Conservation (phyloP, 192 early-diverging fungal genomes). For the Piromyces sp. region DNA sequence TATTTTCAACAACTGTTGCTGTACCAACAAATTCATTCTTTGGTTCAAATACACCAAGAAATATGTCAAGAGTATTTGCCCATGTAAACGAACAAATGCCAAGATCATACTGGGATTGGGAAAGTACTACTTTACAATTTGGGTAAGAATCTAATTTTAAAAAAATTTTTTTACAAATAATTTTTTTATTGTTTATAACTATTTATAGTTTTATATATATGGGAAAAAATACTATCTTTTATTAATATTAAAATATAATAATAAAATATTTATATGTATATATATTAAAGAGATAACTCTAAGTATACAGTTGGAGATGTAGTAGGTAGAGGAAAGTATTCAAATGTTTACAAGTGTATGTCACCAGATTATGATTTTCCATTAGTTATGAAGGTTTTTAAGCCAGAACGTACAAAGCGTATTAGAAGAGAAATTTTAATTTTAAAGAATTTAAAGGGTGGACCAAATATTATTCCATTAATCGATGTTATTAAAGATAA, state of each 20-base stretch:
- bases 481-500: slow-evolving; percentile 1
- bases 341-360: background rate
- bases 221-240: too few species aligned
- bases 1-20: background rate
- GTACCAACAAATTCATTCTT: background rate
- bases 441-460: slow-evolving; percentile 13
- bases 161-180: too few species aligned
- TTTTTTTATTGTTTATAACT: too few species aligned
- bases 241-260: too few species aligned
- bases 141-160: slow-evolving; percentile 58
- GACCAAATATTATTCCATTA: slow-evolving; percentile 18
- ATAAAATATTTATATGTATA: too few species aligned
- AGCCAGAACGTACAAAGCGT: slow-evolving; percentile 9
- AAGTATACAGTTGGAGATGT: background rate
- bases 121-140: slow-evolving; percentile 79
- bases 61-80: slow-evolving; percentile 50
- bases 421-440: slow-evolving; percentile 20
- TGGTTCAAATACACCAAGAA: background rate
- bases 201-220: too few species aligned
- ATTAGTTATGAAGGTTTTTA: slow-evolving; percentile 12
- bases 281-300: background rate
- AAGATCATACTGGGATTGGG: slow-evolving; percentile 89
- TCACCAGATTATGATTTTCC: background rate
- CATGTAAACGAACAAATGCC: slow-evolving; percentile 69
- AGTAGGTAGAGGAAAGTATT: background rate